Percentiles rank a stretch among this genome's conserved stretches.
Conservation (phyloP, 257 asterid genomes). For the Przewalskia tangutica region DNA sequence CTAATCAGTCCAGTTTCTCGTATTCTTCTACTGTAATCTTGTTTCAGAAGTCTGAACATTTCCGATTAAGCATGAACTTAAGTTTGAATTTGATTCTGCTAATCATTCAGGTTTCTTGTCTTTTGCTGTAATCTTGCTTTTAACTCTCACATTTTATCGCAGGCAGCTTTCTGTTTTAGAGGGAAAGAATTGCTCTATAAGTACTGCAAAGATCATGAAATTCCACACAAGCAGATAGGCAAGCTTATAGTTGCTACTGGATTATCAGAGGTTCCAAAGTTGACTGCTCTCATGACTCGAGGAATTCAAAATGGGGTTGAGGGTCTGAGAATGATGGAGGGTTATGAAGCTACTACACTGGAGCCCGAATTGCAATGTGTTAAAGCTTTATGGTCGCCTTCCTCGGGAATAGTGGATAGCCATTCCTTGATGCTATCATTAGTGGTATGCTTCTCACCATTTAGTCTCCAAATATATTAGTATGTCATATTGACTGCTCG, state of each 20-base stretch:
- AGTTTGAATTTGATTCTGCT: neutral
- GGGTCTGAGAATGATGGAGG: constrained; percentile 53
- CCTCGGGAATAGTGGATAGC: constrained; percentile 63
- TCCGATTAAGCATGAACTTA: neutral
- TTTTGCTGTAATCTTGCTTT: neutral
- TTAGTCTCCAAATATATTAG: neutral
- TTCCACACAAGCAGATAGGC: constrained; percentile 71
- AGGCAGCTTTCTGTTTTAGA: constrained; percentile 61
- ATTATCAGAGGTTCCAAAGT: constrained; percentile 54
- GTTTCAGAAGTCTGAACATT: neutral
- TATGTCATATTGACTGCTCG: neutral
- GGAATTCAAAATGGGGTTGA: constrained; percentile 70
- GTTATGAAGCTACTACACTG: constrained; percentile 41
- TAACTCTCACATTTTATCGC: constrained; percentile 1
- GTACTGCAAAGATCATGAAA: constrained; percentile 50
- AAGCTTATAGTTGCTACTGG: constrained; percentile 86
- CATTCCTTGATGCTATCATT: constrained; percentile 72
- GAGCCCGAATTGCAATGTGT: constrained; percentile 67
- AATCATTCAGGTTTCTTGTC: neutral
- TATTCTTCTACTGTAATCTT: neutral
- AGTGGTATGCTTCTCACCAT: constrained; percentile 34
- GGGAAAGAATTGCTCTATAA: constrained; percentile 63
- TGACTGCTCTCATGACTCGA: constrained; percentile 38
- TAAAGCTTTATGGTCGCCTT: constrained; percentile 64
- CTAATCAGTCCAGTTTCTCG: neutral